Conservation (phyloP, 306 rosid species). For the Castanea sativa region DNA sequence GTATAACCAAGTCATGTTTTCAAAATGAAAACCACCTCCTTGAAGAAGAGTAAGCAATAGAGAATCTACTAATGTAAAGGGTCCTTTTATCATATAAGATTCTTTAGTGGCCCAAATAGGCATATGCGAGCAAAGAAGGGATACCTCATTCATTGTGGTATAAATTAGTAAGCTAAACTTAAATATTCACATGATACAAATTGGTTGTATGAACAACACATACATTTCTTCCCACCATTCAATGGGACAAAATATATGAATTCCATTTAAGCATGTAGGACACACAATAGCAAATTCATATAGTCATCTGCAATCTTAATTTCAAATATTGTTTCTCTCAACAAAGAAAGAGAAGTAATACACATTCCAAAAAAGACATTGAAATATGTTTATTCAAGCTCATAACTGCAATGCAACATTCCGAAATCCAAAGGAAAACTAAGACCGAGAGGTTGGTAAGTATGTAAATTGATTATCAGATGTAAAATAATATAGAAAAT, state of each 20-base stretch:
- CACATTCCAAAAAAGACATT: background rate
- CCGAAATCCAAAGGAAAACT: background rate
- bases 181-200: background rate
- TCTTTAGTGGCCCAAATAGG: background rate
- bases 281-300: background rate
- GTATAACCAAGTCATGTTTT: background rate
- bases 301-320: background rate
- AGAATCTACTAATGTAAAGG: background rate
- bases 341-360: background rate
- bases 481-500: background rate
- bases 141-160: background rate
- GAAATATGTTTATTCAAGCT: background rate
- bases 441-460: background rate
- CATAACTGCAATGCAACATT: background rate
- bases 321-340: background rate
- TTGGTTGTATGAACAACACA: background rate
- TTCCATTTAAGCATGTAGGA: background rate
- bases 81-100: no score
- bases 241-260: background rate
- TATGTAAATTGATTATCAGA: background rate
- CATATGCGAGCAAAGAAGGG: background rate
- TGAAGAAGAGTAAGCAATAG: background rate
- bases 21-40: background rate
- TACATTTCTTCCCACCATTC: background rate
- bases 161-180: background rate